Evolutionary conservation across 768 basidiomycete species (phyloP).

Genomic region (Tricholoma hemisulphureum): DNA sequence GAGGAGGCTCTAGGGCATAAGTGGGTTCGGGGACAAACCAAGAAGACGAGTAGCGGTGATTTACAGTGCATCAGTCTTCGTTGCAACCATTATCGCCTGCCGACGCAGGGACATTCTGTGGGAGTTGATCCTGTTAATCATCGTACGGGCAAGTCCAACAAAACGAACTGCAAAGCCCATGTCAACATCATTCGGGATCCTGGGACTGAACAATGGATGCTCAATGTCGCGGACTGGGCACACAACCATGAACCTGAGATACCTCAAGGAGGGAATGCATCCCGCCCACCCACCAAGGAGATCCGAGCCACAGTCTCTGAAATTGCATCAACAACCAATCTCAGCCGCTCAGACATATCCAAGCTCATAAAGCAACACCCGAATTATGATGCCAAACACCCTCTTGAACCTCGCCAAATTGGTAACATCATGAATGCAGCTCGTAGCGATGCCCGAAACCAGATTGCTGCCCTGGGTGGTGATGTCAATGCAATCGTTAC

Average conservation of each 20-base stretch:
- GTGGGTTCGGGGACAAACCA: constrained; percentile 8
- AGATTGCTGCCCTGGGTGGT: constrained; percentile 24
- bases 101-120: neutral
- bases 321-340: constrained; percentile 10
- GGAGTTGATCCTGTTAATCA: constrained; percentile 20
- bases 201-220: constrained; percentile 5
- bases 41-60: neutral
- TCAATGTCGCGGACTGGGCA: constrained; percentile 10
- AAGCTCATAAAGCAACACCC: constrained; percentile 8
- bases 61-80: constrained; percentile 15
- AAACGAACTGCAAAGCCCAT: constrained; percentile 20
- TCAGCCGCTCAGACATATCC: constrained; percentile 10
- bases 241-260: constrained; percentile 29
- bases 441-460: constrained; percentile 11
- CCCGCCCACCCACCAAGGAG: constrained; percentile 17
- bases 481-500: constrained; percentile 25
- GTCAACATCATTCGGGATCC: constrained; percentile 15
- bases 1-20: constrained; percentile 8
- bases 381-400: neutral
- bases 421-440: constrained; percentile 26
- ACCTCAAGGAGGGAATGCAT: constrained; percentile 15
- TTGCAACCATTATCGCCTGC: constrained; percentile 15
- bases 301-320: constrained; percentile 12
- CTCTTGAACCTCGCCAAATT: constrained; percentile 32
- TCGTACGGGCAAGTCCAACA: constrained; percentile 13